These are phyloP conservation scores for Rhazya stricta DNA, from an alignment of 257 asterid species.

Conservation along the genomic window DNA sequence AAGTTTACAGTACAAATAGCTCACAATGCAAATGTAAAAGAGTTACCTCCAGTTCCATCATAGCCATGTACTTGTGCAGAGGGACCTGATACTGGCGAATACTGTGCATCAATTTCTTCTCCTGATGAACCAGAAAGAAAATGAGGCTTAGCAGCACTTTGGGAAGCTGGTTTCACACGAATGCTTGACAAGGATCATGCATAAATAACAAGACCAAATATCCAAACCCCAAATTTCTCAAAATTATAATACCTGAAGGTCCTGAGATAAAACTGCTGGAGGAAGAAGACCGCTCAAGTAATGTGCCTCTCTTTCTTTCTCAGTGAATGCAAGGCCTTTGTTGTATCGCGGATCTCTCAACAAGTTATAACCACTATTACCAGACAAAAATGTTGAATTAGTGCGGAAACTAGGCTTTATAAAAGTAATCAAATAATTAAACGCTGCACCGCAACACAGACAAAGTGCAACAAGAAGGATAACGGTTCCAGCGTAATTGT, in stretches of 20 bases:
- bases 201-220: neutral
- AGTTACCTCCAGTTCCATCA: slow-evolving; percentile 85
- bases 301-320: slow-evolving; percentile 75
- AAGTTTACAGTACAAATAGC: neutral
- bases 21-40: neutral
- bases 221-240: neutral
- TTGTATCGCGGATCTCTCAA: slow-evolving; percentile 81
- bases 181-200: neutral
- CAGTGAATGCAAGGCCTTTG: slow-evolving; percentile 84
- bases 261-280: slow-evolving; percentile 47
- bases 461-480: neutral
- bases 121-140: slow-evolving; percentile 38
- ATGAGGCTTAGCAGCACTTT: neutral
- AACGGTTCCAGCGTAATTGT: neutral
- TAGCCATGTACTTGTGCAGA: slow-evolving; percentile 64
- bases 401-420: neutral
- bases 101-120: slow-evolving; percentile 57
- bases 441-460: neutral
- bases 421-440: neutral
- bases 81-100: slow-evolving; percentile 67
- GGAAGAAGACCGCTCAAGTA: slow-evolving; percentile 83
- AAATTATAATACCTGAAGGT: slow-evolving; percentile 56
- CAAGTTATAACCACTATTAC: slow-evolving; percentile 57
- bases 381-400: neutral
- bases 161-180: neutral